Evolutionary conservation across 116 monocot species (phyloP), one percentile per base, ranked within the genome.

Genomic region (Iris pallida): DNA sequence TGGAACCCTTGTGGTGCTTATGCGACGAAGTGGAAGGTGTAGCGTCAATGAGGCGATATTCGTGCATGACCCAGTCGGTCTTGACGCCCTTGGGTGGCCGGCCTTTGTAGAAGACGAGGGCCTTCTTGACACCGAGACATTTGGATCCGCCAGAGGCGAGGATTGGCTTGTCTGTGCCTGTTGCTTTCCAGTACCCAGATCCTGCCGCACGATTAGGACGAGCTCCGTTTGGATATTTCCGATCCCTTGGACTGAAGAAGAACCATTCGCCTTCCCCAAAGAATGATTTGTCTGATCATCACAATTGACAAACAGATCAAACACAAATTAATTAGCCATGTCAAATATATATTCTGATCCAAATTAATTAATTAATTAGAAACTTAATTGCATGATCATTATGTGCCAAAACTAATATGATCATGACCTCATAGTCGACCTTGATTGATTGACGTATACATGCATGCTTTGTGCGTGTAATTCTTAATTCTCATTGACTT

Each of bases 61-160:
- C 79, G 15, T 73, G 79, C 79, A 79, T 79, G 48, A 79, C 68
- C 79, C 79, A 79, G 5, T 79, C 79, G n/a, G 79, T 79, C 64
- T 79, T 79, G 56, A 44, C 17, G 4, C 79, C 79, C 57, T 68
- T 79, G 9, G 79, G 79, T 2, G 79, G 66, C 53, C 73, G 68
- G 52, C 79, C 79, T 18, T 73, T 41, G 73, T 79, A 79, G 44
- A 79, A 79, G 4, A 79, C 79, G 2, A 79, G 73, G 3, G 79
- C 65, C 55, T 79, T 79, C 63, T 79, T 79, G 46, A 79, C 73
- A 15, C 79, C 79, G 16, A 79, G 68, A 63, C 73, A 69, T 5
- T 44, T 55, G 49, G 57, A 41, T 14, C 79, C 57, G 0, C 68
- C 63, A 11, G 15, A 8, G 11, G 54, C 49, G 4, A 73, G 20